Evolutionary conservation across 2,329 filamentous ascomycete species (phyloP).

Genomic region (Xylariomycetidae sp.): DNA sequence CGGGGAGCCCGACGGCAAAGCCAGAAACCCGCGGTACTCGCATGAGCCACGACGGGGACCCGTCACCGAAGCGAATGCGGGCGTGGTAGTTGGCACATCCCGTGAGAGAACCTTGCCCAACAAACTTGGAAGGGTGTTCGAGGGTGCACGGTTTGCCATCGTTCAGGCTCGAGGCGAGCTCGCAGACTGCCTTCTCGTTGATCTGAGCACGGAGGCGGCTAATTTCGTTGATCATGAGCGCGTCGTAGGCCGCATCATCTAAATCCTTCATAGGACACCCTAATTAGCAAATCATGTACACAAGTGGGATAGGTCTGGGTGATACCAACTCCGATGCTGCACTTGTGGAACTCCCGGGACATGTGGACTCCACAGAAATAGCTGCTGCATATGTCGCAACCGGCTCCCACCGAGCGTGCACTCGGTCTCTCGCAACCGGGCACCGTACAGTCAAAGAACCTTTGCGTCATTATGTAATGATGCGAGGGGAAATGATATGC

Average conservation of each 20-base stretch:
- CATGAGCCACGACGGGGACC: constrained; percentile 18
- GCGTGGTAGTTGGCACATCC: constrained; percentile 21
- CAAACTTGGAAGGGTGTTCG: constrained; percentile 8
- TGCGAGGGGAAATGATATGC: too few species aligned
- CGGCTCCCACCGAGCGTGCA: constrained; percentile 7
- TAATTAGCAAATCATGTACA: too few species aligned
- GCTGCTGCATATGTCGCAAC: constrained; percentile 10
- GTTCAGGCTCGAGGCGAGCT: constrained; percentile 14
- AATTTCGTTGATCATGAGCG: constrained; percentile 11
- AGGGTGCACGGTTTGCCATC: constrained; percentile 9
- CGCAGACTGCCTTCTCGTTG: constrained; percentile 15
- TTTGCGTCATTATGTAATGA: constrained; percentile 5
- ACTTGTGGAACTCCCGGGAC: constrained; percentile 9
- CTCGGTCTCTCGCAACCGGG: constrained; percentile 9
- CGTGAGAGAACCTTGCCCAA: constrained; percentile 14
- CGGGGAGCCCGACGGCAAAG: constrained; percentile 15
- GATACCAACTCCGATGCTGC: constrained; percentile 5
- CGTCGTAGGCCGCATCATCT: constrained; percentile 9
- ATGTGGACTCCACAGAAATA: constrained; percentile 9
- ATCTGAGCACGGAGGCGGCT: constrained; percentile 11
- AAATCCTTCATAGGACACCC: too few species aligned
- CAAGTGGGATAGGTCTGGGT: not conserved
- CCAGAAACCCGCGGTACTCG: constrained; percentile 18
- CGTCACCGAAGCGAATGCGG: constrained; percentile 20
- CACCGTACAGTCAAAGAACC: constrained; percentile 7